Base-by-base conservation (phyloP, 345 rosid species). In the Streptanthus diversifolius region DNA sequence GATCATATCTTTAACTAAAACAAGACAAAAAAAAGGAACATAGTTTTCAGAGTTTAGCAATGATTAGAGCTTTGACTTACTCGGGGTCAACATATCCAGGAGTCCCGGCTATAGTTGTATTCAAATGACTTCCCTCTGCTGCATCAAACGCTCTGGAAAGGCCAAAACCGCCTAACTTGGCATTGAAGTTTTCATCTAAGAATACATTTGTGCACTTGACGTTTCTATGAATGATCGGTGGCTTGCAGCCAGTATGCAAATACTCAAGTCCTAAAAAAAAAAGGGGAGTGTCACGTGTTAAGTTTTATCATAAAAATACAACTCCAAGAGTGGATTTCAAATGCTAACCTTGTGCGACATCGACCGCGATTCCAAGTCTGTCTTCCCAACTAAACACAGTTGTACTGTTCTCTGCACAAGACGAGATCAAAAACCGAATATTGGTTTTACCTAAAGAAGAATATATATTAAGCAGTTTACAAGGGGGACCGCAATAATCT, bases 91-190 rank as follows among this genome's bases (percentile, higher is more conserved):
- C 74, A 47, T 88, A 83, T 9, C 90, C 93, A 8, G 81, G 73
- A 0, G 93, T 88, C 17, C 93, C 90, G 0, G 77, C 74, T 3
- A 84, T 79, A 0, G 39, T 41, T 68, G 88, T 78, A 27, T 81
- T 44, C 60, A 81, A 67, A 77, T 39, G 80, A 13, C 74, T 79
- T 2, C 71, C 81, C 2, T 72, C 83, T 10, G 83, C 87, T 25
- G 77, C 67, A 59, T 81, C 77, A 62, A 83, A 79, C 40, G 75
- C 70, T 70, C 80, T 80, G 3, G 93, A 88, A 4, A 86, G 72
- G 9, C 93, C 87, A 48, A 88, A 88, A 36, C 87, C 90, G 0
- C 88, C 79, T 45, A 88, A 71, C 55, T 84, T 88, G 1, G 90
- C 93, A 55, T 82, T 82, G 57, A 86, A 83, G 7, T 66, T 74